A percentile compares a stretch with the other conserved stretches of the same genome.
phyloP scores from a whole-genome alignment of 1,284 basidiomycete species.

The Chondrostereum purpureum region DNA sequence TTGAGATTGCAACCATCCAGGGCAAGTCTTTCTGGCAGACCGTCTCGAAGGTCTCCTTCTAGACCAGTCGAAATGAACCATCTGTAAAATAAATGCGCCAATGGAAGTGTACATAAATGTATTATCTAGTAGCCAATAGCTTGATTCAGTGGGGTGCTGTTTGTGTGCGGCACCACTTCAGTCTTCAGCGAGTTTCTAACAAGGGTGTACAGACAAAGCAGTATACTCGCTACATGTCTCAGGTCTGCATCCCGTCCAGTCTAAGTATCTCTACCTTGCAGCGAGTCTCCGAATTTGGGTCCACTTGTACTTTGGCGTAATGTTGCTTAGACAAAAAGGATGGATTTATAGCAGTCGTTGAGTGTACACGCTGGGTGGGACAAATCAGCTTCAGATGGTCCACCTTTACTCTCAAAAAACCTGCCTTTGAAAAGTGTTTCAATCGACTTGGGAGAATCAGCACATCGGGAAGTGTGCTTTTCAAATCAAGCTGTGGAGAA shows the following conservation, averaged over 20 bases:
- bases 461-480: slow-evolving; percentile 66
- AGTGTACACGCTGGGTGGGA: slow-evolving; percentile 52
- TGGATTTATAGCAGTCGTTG: slow-evolving; percentile 66
- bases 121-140: no score
- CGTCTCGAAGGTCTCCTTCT: slow-evolving; percentile 35
- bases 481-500: slow-evolving; percentile 42
- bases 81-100: no score
- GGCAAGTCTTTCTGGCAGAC: slow-evolving; percentile 53
- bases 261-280: background rate
- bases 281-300: background rate
- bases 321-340: slow-evolving; percentile 56
- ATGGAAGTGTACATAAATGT: no score
- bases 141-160: no score
- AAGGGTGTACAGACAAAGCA: no score
- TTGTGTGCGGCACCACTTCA: no score
- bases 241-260: no score
- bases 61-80: no score
- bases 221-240: no score
- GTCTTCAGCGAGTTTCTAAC: no score
- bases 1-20: slow-evolving; percentile 60
- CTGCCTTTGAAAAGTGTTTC: slow-evolving; percentile 81
- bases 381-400: background rate
- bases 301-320: slow-evolving; percentile 41
- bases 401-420: slow-evolving; percentile 13
- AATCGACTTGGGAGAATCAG: slow-evolving; percentile 80